These are phyloP conservation scores for Corymbia citriodora DNA, from an alignment of 441 rosid genomes.

Conservation along the genomic window DNA sequence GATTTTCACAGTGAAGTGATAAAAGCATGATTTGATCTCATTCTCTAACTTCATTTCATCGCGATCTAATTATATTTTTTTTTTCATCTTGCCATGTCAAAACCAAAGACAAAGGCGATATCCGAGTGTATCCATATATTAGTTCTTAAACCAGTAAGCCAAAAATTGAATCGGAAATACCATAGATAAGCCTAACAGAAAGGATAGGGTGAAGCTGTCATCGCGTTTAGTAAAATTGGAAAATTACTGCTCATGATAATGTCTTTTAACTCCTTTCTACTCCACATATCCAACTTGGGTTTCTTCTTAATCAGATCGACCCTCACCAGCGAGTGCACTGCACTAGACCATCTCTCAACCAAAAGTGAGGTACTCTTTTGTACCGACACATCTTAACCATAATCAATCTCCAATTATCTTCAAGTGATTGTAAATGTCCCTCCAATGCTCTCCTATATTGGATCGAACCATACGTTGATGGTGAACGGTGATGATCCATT, in stretches of 20 bases:
- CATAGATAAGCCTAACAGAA: neutral
- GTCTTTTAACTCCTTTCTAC: neutral
- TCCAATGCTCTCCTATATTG: neutral
- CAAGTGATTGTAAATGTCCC: neutral
- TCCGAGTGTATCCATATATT: neutral
- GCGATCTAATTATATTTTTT: neutral
- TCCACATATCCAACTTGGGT: neutral
- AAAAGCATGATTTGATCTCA: neutral
- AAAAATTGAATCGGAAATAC: neutral
- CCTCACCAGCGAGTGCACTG: neutral
- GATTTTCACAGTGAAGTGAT: neutral
- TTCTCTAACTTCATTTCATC: neutral
- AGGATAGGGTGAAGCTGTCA: neutral
- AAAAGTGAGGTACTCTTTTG: neutral
- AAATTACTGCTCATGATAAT: neutral
- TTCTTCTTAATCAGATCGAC: neutral
- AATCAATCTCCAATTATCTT: neutral
- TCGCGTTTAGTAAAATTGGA: neutral
- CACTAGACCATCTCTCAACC: neutral
- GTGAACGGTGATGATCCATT: neutral
- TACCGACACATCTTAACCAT: neutral
- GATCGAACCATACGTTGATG: neutral
- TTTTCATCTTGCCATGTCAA: neutral
- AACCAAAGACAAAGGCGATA: neutral
- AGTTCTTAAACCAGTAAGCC: neutral